Conservation (phyloP, 2,329 filamentous ascomycete genomes). For the Onygenales sp. region DNA sequence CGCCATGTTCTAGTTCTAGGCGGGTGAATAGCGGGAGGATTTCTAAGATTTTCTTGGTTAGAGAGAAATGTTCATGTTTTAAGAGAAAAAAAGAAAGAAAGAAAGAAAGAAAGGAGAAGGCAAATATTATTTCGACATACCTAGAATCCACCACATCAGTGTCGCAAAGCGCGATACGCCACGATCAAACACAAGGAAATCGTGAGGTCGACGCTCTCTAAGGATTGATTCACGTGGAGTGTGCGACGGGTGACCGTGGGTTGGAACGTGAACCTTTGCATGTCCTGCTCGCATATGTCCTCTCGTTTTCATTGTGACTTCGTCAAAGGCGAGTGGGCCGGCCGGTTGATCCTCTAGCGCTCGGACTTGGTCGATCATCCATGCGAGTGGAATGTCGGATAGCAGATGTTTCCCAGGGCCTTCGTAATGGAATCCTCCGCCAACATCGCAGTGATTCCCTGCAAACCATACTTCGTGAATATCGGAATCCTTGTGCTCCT, state of each 20-base stretch:
- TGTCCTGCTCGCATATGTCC: conserved; percentile 9
- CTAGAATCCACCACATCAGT: conserved; percentile 26
- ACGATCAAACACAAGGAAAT: conserved; percentile 23
- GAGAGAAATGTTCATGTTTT: neutral
- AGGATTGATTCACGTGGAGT: conserved; percentile 1
- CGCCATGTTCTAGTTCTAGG: conserved; percentile 25
- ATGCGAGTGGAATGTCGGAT: conserved; percentile 43
- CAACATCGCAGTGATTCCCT: conserved; percentile 45
- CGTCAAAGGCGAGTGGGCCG: conserved; percentile 15
- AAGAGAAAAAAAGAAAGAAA: too few species aligned
- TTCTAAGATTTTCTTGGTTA: conserved; percentile 16
- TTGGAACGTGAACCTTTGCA: neutral
- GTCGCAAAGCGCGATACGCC: conserved; percentile 18
- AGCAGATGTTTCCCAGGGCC: conserved; percentile 22
- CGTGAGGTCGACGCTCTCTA: conserved; percentile 17
- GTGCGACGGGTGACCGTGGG: neutral
- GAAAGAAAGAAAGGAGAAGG: too few species aligned
- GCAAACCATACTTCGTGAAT: conserved; percentile 49
- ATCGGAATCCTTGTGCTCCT: conserved; percentile 24
- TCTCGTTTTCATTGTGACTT: conserved; percentile 10
- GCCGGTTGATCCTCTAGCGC: conserved; percentile 14
- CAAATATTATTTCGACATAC: conserved; percentile 8
- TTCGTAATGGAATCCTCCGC: conserved; percentile 42
- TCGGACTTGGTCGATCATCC: conserved; percentile 44
- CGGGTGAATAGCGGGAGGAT: conserved; percentile 27